A percentile compares a stretch with the other conserved stretches of the same genome.
Evolutionary conservation across 2,329 filamentous ascomycete species (phyloP).

Genomic region (Neopestalotiopsis rosae): DNA sequence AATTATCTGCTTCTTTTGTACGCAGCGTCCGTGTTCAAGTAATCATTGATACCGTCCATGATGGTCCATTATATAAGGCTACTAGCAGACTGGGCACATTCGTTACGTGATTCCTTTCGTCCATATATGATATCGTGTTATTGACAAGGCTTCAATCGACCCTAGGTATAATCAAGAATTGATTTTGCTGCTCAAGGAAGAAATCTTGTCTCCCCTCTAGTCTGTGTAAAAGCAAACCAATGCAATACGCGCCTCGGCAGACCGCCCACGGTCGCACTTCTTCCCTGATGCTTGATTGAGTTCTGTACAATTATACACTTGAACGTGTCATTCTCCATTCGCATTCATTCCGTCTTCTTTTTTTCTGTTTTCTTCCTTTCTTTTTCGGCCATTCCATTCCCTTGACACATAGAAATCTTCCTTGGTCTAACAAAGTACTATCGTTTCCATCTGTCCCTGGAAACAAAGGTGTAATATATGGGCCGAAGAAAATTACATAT

Average conservation of each 20-base stretch:
- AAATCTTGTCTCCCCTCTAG: constrained; percentile 25
- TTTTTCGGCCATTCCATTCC: neutral
- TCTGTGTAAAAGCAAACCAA: constrained; percentile 24
- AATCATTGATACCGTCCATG: too few relatives aligned
- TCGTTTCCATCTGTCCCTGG: neutral
- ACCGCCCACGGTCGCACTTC: constrained; percentile 4
- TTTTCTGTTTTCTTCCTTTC: neutral
- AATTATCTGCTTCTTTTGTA: neutral
- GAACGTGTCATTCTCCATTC: neutral
- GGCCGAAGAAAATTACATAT: constrained; percentile 31
- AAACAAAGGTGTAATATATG: neutral
- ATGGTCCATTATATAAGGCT: too few relatives aligned
- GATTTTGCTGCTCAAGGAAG: constrained; percentile 24
- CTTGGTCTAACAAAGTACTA: neutral
- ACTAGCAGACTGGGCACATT: neutral
- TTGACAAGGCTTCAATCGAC: neutral
- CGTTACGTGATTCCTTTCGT: neutral
- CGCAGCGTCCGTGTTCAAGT: neutral
- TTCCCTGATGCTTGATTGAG: constrained; percentile 7
- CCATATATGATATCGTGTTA: neutral
- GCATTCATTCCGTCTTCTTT: neutral
- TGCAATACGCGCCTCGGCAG: constrained; percentile 19
- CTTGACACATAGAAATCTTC: neutral
- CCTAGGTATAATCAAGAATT: constrained; percentile 30
- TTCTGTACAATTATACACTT: constrained; percentile 15